Conservation (phyloP, 495 filamentous ascomycete species). For the Aspergillus panamensis region DNA sequence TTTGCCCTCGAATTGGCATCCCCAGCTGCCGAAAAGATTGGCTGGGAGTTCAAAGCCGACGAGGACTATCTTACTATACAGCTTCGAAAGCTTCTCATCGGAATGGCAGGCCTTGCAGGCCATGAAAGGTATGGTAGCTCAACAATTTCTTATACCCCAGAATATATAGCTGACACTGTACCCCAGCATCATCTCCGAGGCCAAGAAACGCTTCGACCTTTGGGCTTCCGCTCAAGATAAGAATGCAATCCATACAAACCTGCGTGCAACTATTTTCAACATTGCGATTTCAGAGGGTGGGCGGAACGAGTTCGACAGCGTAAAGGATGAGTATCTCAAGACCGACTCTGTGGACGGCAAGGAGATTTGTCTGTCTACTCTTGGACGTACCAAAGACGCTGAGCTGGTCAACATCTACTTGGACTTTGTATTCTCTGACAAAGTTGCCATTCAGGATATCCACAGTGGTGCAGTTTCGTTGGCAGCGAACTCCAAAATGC, state of each 20-base stretch:
- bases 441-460: constrained; percentile 75
- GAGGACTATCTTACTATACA: constrained; percentile 82
- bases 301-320: constrained; percentile 60
- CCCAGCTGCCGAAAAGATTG: constrained; percentile 69
- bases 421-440: constrained; percentile 74
- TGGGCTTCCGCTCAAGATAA: constrained; percentile 64
- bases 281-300: constrained; percentile 69
- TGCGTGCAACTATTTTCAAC: constrained; percentile 76
- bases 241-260: constrained; percentile 70
- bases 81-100: constrained; percentile 74
- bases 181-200: constrained; percentile 62
- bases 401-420: constrained; percentile 67
- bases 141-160: not conserved
- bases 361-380: constrained; percentile 72
- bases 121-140: constrained; percentile 60
- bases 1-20: constrained; percentile 70
- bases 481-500: constrained; percentile 64
- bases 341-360: constrained; percentile 85
- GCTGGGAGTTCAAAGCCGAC: constrained; percentile 72
- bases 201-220: constrained; percentile 67
- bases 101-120: constrained; percentile 66
- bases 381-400: constrained; percentile 69
- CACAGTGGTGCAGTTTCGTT: constrained; percentile 73
- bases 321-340: constrained; percentile 77
- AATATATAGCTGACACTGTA: constrained; percentile 22